Percentiles rank a stretch among this genome's conserved stretches.
Evolutionary conservation across 768 basidiomycete genomes (phyloP).

Genomic region (Russula earlei): DNA sequence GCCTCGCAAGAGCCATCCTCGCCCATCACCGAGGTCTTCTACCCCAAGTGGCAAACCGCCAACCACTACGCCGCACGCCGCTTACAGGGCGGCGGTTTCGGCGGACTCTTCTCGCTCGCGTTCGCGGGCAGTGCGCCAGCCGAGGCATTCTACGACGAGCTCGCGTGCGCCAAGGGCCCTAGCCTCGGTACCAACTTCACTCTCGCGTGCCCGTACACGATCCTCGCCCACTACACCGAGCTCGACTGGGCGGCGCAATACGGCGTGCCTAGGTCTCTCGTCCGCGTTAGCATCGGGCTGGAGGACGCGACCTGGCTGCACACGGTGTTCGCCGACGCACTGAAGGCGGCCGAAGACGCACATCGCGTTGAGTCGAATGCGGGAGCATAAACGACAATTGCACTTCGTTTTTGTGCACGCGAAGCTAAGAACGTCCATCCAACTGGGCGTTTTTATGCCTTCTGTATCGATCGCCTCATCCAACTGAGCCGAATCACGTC

Average conservation of each 20-base stretch:
- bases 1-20: conserved; percentile 34
- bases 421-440: conserved; percentile 11
- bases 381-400: background rate
- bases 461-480: background rate
- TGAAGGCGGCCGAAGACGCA: conserved; percentile 62
- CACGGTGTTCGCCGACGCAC: conserved; percentile 49
- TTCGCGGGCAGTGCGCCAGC: conserved; percentile 66
- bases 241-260: conserved; percentile 85
- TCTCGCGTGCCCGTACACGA: conserved; percentile 85
- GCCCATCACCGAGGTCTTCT: conserved; percentile 70
- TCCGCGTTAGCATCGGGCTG: conserved; percentile 87
- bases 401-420: background rate
- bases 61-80: conserved; percentile 66
- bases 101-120: conserved; percentile 80
- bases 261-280: conserved; percentile 76
- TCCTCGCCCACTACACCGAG: conserved; percentile 85
- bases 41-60: conserved; percentile 74
- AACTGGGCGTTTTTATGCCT: conserved; percentile 8
- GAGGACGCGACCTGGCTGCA: conserved; percentile 57
- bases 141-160: conserved; percentile 72
- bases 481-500: conserved; percentile 6
- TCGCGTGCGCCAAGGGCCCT: conserved; percentile 84
- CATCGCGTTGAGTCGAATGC: background rate
- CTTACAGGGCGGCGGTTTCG: conserved; percentile 38
- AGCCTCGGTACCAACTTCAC: conserved; percentile 94